Evolutionary conservation across 768 basidiomycete genomes (phyloP), one percentile per base, ranked within the genome.

Genomic region (Lactarius vividus): DNA sequence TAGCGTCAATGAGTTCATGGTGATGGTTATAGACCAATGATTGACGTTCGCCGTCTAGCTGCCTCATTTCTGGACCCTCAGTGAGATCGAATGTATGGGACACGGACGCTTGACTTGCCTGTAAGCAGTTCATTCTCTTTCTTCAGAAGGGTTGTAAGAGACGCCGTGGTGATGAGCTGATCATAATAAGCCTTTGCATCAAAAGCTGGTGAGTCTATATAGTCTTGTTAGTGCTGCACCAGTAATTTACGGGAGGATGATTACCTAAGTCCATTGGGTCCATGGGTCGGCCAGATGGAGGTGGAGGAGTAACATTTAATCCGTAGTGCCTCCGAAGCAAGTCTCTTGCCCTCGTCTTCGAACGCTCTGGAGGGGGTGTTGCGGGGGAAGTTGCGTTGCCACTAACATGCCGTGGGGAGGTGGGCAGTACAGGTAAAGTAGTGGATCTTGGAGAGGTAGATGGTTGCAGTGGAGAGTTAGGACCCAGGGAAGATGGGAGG

Each of bases 11-110:
- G 23, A 97, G 87, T 70, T 97, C 95, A 65, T 95, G 93, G 72
- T 97, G 95, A 73, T 96, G 94, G 71, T 96, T 94, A 74, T 97
- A 97, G 13, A 97, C 94, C 53, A 97, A 80, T 10, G 91, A 89
- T 75, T 97, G 94, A 28, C 92, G 80, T 72, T 96, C 94, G 72
- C 89, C 86, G 63, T 96, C 93, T 16, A 97, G 77, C 68, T 93
- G 85, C 37, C 91, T 82, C 65, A 97, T 96, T 75, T 96, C 95
- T 94, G 53, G 44, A 4, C 1, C 10, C 28, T 44, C 49, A n/a
- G 20, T 40, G 20, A 39, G 28, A 13, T 28, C 6, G 9, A 20
- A 46, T 18, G n/a, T 11, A 37, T 20, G 39, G 29, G 40, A 13
- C 16, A 46, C 53, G 42, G 61, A 61, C 42, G 28, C 15, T 28